phyloP scores from a whole-genome alignment of 2,329 filamentous ascomycete species.

The Geosmithia putterillii region DNA sequence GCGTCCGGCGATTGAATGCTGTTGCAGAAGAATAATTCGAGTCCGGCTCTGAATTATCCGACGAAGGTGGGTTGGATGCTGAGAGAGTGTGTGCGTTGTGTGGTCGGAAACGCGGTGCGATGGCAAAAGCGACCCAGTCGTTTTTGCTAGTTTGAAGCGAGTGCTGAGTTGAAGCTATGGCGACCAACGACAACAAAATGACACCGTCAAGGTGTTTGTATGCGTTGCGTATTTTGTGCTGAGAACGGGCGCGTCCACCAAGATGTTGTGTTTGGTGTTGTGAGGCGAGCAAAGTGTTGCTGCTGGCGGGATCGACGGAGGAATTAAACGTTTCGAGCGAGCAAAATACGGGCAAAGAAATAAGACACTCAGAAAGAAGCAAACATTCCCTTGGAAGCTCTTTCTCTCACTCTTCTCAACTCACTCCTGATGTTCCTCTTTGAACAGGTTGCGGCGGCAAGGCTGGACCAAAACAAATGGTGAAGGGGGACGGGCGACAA shows the following conservation, averaged over 20 bases:
- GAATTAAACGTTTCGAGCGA: background rate
- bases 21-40: constrained; percentile 22
- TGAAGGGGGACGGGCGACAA: too few relatives aligned
- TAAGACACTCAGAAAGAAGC: background rate
- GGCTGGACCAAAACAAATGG: background rate
- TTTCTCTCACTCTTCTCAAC: too few relatives aligned
- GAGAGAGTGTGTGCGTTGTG: background rate
- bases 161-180: too few relatives aligned
- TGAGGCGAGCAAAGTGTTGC: too few relatives aligned
- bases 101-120: background rate
- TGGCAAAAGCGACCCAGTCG: background rate
- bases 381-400: background rate
- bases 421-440: background rate
- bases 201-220: background rate
- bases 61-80: too few relatives aligned
- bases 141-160: too few relatives aligned
- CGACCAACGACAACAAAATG: background rate
- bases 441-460: background rate
- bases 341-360: background rate
- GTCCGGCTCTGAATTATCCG: constrained; percentile 31
- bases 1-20: constrained; percentile 7
- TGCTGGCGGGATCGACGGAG: background rate
- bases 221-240: background rate
- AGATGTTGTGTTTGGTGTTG: background rate
- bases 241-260: too few relatives aligned